Conservation (phyloP, 2,329 filamentous ascomycete species). For the Pseudogymnoascus sp. region DNA sequence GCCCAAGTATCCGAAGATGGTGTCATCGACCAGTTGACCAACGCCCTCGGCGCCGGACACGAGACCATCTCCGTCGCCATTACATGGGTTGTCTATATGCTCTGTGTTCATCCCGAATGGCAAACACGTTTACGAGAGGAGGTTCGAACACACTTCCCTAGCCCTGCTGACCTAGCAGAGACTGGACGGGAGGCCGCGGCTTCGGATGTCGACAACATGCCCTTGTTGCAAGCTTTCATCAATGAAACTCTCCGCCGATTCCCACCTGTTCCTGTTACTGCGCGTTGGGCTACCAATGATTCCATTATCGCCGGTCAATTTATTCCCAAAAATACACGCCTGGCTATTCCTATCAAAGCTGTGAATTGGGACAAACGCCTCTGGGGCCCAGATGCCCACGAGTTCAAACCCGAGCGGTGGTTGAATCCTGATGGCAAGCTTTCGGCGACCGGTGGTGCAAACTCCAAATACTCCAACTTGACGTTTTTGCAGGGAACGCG, state of each 20-base stretch:
- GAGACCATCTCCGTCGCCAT: conserved; percentile 71
- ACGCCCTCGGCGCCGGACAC: conserved; percentile 75
- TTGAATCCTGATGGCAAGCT: conserved; percentile 38
- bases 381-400: conserved; percentile 69
- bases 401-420: conserved; percentile 78
- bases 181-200: conserved; percentile 39
- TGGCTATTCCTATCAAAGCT: conserved; percentile 56
- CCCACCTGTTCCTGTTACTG: conserved; percentile 60
- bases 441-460: conserved; percentile 61
- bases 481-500: conserved; percentile 83
- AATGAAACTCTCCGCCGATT: conserved; percentile 70
- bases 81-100: conserved; percentile 65
- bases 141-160: conserved; percentile 54
- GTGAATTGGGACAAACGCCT: conserved; percentile 61
- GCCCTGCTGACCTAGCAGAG: conserved; percentile 27
- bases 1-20: conserved; percentile 56
- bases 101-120: conserved; percentile 58
- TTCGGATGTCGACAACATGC: conserved; percentile 61
- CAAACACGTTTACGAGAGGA: conserved; percentile 63
- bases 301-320: conserved; percentile 57
- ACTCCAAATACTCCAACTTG: conserved; percentile 68
- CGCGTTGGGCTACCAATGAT: conserved; percentile 57
- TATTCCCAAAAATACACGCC: conserved; percentile 62
- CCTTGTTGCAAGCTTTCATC: conserved; percentile 73
- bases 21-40: conserved; percentile 82